Evolutionary conservation across 345 rosid genomes (phyloP), one percentile per base, ranked within the genome.

Genomic region (Crucihimalaya himalaica): DNA sequence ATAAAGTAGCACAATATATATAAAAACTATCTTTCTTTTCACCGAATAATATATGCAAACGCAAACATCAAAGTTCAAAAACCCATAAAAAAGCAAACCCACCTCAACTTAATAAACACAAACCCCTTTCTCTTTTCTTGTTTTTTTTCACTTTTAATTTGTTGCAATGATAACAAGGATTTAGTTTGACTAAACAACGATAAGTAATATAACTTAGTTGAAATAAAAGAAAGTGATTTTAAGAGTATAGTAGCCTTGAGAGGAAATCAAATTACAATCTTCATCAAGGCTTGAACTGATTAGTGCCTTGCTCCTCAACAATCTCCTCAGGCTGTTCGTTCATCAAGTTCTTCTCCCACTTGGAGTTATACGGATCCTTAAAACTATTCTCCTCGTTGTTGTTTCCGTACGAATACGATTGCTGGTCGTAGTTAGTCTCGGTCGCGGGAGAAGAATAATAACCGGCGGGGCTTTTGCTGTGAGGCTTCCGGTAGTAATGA

Each of bases 151-250:
- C 71, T 63, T 70, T 70, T 37, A 23, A 70, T 14, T 34, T 60
- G 58, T 63, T 61, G 51, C 55, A 28, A 76, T 76, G 71, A 70
- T 62, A 70, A 76, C 45, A 63, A 37, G 61, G 64, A 75, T 69
- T 43, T 70, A 19, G 32, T 75, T 76, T 76, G 74, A 76, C 79
- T 76, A 76, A 69, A 62, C 51, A 76, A 75, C 64, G 51, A 69
- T 29, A 62, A 62, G 64, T 75, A 76, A 76, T 32, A 75, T 76
- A 76, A 76, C 75, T 69, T 69, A 68, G 58, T 32, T 54, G 61
- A 53, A 71, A 71, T 55, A 56, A 56, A 42, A 64, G 43, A 77
- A 71, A 48, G 39, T 55, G 35, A 15, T 35, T 45, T 37, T 34
- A 67, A 42, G 63, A 52, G 69, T 68, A 48, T 75, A 40, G 68